phyloP scores from a whole-genome alignment of 495 filamentous ascomycete species.

The Xylaria acuta region DNA sequence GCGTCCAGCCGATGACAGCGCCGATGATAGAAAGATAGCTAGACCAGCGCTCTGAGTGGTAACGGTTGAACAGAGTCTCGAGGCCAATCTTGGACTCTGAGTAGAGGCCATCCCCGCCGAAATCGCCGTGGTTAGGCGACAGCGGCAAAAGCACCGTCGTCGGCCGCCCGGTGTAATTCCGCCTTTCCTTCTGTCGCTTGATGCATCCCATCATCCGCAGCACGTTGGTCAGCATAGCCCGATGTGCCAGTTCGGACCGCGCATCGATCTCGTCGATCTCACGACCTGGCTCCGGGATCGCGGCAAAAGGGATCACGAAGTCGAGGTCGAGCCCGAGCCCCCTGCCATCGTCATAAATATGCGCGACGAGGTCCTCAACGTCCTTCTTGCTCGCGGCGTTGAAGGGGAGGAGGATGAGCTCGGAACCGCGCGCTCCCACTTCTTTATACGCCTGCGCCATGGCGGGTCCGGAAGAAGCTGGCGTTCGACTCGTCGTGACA shows the following conservation, averaged over 20 bases:
- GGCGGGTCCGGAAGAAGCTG: conserved; percentile 69
- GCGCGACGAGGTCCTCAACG: conserved; percentile 80
- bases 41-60: conserved; percentile 87
- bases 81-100: conserved; percentile 85
- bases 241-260: conserved; percentile 86
- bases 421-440: conserved; percentile 79
- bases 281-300: conserved; percentile 84
- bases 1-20: conserved; percentile 89
- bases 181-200: conserved; percentile 75
- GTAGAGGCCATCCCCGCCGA: conserved; percentile 87
- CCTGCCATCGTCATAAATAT: conserved; percentile 84
- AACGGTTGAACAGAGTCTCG: conserved; percentile 87
- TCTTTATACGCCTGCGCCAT: conserved; percentile 89
- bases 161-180: conserved; percentile 80
- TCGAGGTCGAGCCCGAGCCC: conserved; percentile 88
- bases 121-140: conserved; percentile 87
- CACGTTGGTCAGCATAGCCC: conserved; percentile 89
- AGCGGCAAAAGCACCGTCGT: conserved; percentile 84
- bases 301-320: conserved; percentile 83
- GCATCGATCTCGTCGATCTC: conserved; percentile 88
- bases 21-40: conserved; percentile 89
- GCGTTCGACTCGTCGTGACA: conserved; percentile 71
- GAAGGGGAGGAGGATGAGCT: conserved; percentile 86
- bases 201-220: conserved; percentile 77
- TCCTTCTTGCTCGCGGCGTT: conserved; percentile 91